A percentile compares a stretch with the other conserved stretches of the same genome.
These are phyloP conservation scores for Acacia crassicarpa DNA, from an alignment of 306 rosid genomes.

Conservation along the genomic window DNA sequence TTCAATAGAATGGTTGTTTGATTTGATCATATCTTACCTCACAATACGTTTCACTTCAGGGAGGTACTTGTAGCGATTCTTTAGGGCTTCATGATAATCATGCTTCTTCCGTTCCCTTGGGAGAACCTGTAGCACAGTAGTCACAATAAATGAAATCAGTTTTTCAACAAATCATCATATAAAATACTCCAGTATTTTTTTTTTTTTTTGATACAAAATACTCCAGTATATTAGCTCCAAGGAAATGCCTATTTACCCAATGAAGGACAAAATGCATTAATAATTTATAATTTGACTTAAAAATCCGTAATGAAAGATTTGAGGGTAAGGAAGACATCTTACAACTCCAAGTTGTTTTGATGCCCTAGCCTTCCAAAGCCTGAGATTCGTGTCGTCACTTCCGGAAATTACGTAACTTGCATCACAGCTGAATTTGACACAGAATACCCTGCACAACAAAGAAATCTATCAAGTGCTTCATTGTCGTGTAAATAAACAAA, in stretches of 20 bases:
- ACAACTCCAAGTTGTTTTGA: constrained; percentile 97
- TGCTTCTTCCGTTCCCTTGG: constrained; percentile 89
- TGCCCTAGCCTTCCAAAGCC: constrained; percentile 99
- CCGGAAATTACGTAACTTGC: constrained; percentile 94
- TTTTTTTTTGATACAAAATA: too few relatives aligned
- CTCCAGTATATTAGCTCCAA: neutral
- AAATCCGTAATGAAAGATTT: neutral
- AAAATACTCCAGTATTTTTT: neutral
- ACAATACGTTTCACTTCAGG: constrained; percentile 83
- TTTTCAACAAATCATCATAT: neutral
- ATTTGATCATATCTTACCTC: constrained; percentile 44
- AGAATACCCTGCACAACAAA: too few relatives aligned
- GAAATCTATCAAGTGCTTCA: neutral
- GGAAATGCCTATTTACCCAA: neutral
- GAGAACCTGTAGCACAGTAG: constrained; percentile 57
- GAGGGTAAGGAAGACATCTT: constrained; percentile 41
- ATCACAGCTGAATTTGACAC: constrained; percentile 89
- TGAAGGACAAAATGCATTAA: neutral
- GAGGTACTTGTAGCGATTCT: constrained; percentile 83
- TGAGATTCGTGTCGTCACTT: constrained; percentile 92
- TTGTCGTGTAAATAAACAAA: neutral
- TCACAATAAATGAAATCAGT: constrained; percentile 2
- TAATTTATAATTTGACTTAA: neutral
- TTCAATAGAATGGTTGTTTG: neutral
- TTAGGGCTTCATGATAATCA: constrained; percentile 78